Evolutionary conservation across 768 basidiomycete species (phyloP), one percentile per base, ranked within the genome.

Genomic region (Bullera alba): DNA sequence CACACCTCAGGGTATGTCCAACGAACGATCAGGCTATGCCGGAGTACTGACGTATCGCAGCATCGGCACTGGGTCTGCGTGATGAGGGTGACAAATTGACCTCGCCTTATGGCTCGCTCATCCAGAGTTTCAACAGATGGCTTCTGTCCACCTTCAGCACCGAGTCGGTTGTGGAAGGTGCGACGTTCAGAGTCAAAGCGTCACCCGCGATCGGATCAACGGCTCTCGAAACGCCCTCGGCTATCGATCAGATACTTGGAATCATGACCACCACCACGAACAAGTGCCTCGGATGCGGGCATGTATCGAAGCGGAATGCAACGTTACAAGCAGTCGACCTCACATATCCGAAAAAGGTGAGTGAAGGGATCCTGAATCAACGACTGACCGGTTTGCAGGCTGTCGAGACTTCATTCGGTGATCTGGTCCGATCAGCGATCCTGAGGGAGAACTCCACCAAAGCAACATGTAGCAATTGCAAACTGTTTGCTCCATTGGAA

Each of bases 71-170:
- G 30, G 90, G 91, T 46, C 77, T 99, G 35, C 81, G 93, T 52
- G 95, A 97, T 65, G 87, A 85, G 51, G 86, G 86, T 12, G 79
- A 84, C 39, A 86, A 91, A 58, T 76, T 78, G 8, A 76, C 76
- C n/a, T 81, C 81, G 57, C 78, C 83, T 34, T 89, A 96, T 59
- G 83, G 82, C 0, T 82, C 85, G 44, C 84, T 88, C 75, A 96
- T 97, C 35, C 95, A 96, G 72, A 81, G 81, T 15, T 96, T 96
- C 77, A 90, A 96, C 69, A 83, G 93, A 19, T 96, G 95, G 76
- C 78, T 95, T 32, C 73, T 96, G 45, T 91, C 96, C 54, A 84
- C 84, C 45, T 78, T 96, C 58, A 81, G 79, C 50, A 77, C 79
- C 2, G 66, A 73, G 46, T 53, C 60, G 14, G 32, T 60, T 26